Conservation (phyloP, 768 basidiomycete species). For the Podaxis sp. region DNA sequence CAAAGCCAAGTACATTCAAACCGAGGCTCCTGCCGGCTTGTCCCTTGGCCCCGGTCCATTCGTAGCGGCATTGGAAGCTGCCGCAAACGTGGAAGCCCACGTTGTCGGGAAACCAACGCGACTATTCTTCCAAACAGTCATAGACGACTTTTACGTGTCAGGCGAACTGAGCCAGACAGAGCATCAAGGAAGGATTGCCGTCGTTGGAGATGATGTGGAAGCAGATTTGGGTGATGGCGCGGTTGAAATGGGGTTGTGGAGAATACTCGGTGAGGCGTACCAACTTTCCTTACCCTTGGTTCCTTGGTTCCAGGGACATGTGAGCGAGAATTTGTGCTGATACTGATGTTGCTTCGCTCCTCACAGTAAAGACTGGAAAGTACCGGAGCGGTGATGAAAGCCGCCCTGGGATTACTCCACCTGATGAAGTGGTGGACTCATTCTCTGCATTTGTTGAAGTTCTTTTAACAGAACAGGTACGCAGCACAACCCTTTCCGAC, state of each 20-base stretch:
- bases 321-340: slow-evolving; percentile 1
- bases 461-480: slow-evolving; percentile 25
- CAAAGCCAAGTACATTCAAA: slow-evolving; percentile 51
- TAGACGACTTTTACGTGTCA: slow-evolving; percentile 36
- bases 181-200: slow-evolving; percentile 34
- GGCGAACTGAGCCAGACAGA: slow-evolving; percentile 18
- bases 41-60: slow-evolving; percentile 75
- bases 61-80: slow-evolving; percentile 59
- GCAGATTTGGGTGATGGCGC: slow-evolving; percentile 68
- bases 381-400: slow-evolving; percentile 62
- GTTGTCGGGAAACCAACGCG: slow-evolving; percentile 66
- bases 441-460: slow-evolving; percentile 58
- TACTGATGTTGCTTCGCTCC: slow-evolving; percentile 3
- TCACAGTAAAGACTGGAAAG: slow-evolving; percentile 65
- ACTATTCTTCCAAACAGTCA: slow-evolving; percentile 58
- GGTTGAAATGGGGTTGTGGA: slow-evolving; percentile 55
- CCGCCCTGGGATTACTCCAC: slow-evolving; percentile 35
- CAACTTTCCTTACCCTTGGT: slow-evolving; percentile 4
- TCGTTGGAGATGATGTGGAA: slow-evolving; percentile 68
- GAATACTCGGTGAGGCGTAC: slow-evolving; percentile 54
- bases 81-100: slow-evolving; percentile 45
- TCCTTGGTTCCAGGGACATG: neutral
- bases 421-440: slow-evolving; percentile 52
- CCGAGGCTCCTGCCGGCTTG: slow-evolving; percentile 43
- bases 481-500: neutral